Evolutionary conservation across 345 rosid genomes (phyloP), one percentile per base, ranked within the genome.

Genomic region (Dovyalis caffra): DNA sequence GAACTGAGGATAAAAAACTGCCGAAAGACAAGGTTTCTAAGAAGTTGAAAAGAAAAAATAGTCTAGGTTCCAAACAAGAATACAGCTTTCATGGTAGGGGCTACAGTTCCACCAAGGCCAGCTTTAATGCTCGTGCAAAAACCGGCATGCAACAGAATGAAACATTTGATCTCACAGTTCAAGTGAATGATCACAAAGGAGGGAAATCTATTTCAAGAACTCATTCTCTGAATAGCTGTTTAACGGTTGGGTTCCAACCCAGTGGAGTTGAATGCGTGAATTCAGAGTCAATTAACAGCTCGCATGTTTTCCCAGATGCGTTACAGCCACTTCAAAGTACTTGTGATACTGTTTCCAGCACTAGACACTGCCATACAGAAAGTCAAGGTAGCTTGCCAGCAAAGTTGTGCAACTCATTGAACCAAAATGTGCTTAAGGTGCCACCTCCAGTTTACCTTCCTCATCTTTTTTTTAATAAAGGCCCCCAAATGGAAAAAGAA

Each of bases 11-110:
- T 34, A 80, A 77, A 56, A 82, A 64, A 53, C 78, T 66, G 69
- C 34, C 35, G 18, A 85, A 83, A 72, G 49, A 68, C 43, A 78
- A 79, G 75, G 73, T 43, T 71, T 49, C 60, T 11, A 77, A 78
- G 77, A 86, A 83, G 81, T 69, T 49, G 74, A 86, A 83, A 76
- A 70, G 78, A 56, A 84, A 81, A 64, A 76, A 29, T 66, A 31
- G 58, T 74, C 70, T 70, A 31, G 79, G 66, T 70, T 82, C 79
- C 18, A 85, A 82, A 69, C 82, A 75, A 29, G 79, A 79, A 45
- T 51, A 61, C 61, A 60, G 65, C 66, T 49, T 38, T 69, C 69
- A 76, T 45, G 72, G 68, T 70, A 77, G 74, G 83, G 81, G 67
- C n/a, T 45, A 71, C 60, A 72, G 74, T 76, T n/a, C 71, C 62